These are phyloP conservation scores for Exophiala dermatitidis DNA, from an alignment of 2,329 filamentous ascomycete species.

Conservation along the genomic window DNA sequence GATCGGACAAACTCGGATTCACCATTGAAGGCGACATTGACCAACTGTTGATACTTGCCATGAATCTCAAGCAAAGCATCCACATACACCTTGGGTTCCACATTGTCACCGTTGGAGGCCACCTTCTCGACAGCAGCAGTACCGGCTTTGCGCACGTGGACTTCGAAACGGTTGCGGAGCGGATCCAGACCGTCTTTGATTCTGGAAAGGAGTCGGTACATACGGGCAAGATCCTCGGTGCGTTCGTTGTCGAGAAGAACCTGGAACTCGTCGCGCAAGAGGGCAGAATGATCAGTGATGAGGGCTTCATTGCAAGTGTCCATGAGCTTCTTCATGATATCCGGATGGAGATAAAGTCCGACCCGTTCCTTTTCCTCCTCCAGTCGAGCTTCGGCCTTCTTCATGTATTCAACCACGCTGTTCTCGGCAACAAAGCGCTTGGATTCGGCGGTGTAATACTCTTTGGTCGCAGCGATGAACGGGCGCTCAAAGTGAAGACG, in stretches of 20 bases:
- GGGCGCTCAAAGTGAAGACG: slow-evolving; percentile 85
- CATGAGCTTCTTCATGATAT: slow-evolving; percentile 78
- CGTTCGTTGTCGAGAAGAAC: slow-evolving; percentile 86
- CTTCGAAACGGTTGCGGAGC: slow-evolving; percentile 78
- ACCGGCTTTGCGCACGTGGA: slow-evolving; percentile 84
- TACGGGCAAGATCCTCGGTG: slow-evolving; percentile 88
- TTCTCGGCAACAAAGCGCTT: slow-evolving; percentile 93
- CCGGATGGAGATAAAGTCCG: slow-evolving; percentile 79
- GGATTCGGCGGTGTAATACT: slow-evolving; percentile 87
- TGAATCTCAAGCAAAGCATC: slow-evolving; percentile 92
- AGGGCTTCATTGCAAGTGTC: slow-evolving; percentile 81
- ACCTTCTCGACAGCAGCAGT: slow-evolving; percentile 85
- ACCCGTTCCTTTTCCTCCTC: slow-evolving; percentile 94
- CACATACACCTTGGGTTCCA: slow-evolving; percentile 95
- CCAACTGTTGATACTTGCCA: slow-evolving; percentile 82
- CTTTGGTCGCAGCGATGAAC: slow-evolving; percentile 74
- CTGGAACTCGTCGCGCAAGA: slow-evolving; percentile 95
- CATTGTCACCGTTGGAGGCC: slow-evolving; percentile 73
- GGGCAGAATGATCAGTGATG: slow-evolving; percentile 75
- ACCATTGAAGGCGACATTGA: slow-evolving; percentile 86
- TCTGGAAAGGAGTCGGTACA: slow-evolving; percentile 85
- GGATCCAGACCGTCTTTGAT: slow-evolving; percentile 90
- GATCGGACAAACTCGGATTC: slow-evolving; percentile 96
- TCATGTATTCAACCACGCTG: slow-evolving; percentile 98
- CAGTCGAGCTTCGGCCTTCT: slow-evolving; percentile 86